Evolutionary conservation across 2,329 filamentous ascomycete genomes (phyloP), one percentile per base, ranked within the genome.

Genomic region (Balansia obtecta): DNA sequence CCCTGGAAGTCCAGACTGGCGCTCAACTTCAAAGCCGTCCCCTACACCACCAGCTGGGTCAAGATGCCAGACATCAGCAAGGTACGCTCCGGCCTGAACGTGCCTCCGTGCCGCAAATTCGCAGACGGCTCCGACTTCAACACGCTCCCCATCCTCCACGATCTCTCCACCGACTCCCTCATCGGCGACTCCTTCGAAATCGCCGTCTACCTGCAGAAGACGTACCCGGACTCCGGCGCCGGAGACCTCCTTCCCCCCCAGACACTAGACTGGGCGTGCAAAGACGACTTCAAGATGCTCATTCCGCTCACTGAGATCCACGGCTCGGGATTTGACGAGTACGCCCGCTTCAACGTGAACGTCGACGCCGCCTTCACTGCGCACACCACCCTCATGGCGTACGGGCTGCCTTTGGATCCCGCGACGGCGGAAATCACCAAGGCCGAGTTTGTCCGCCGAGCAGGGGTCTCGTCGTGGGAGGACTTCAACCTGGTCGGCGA

Each of bases 161-260:
- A 83, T 47, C 60, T 66, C 0, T 50, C 57, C 16, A 73, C 70
- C 0, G 58, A 57, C 5, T 52, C 62, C 0, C 47, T 68, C 0
- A 50, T 83, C 2, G 81, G 81, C 5, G 82, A 85, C 63, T 79
- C 79, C 2, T 82, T 83, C 58, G 81, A 84, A 48, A 85, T 85
- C 53, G 82, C 81, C 7, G 63, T 73, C 27, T 76, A 82, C 56
- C 68, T 85, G 2, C 72, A 83, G 22, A 63, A 70, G 1, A 68
- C 60, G 0, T 80, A 76, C 50, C 76, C 77, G 0, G 51, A 62
- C 32, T 41, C 46, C 6, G 50, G 50, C 42, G 65, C 59, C 1
- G 69, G 71, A 0, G 61, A 70, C 44, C 66, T 83, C 2, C 77
- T 83, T 56, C 73, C 73, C 0, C 45, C 61, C 3, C 60, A 63